phyloP scores from a whole-genome alignment of 331 rosid species.

The Quercus tomentella region DNA sequence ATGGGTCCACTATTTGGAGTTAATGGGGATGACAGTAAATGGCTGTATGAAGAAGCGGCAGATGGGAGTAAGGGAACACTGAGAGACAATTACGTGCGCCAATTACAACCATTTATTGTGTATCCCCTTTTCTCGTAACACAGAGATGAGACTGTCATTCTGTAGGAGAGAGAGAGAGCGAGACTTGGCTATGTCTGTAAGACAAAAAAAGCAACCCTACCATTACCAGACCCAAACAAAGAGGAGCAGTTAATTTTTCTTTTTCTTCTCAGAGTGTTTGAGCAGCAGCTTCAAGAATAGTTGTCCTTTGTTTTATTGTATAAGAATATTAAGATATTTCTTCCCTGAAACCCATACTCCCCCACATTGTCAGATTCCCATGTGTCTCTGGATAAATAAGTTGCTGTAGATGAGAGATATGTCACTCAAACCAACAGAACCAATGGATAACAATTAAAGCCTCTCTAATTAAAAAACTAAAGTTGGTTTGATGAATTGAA shows the following conservation, averaged over 20 bases:
- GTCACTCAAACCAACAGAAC: conserved; percentile 50
- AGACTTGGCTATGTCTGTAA: conserved; percentile 34
- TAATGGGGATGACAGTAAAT: conserved; percentile 53
- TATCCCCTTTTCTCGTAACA: conserved; percentile 45
- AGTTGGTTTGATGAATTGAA: conserved; percentile 7
- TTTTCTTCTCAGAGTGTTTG: background rate
- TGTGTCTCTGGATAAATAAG: conserved; percentile 47
- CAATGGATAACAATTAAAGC: conserved; percentile 30
- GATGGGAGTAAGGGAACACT: conserved; percentile 74
- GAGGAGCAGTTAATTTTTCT: conserved; percentile 10
- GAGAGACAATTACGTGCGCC: conserved; percentile 63
- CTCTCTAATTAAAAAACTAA: background rate
- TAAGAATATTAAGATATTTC: background rate
- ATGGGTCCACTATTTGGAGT: conserved; percentile 61
- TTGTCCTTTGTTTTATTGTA: conserved; percentile 31
- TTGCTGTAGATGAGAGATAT: conserved; percentile 41
- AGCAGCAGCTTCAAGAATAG: conserved; percentile 23
- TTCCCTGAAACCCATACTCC: conserved; percentile 41
- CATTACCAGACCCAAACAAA: conserved; percentile 20
- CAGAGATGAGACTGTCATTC: conserved; percentile 45
- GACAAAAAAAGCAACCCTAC: conserved; percentile 35
- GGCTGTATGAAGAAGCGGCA: conserved; percentile 78
- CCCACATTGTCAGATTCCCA: conserved; percentile 61
- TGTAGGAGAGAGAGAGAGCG: conserved; percentile 13
- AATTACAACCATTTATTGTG: conserved; percentile 57